A percentile compares a stretch with the other conserved stretches of the same genome.
phyloP scores from a whole-genome alignment of 371 early-diverging fungal species.

The Entomophthora muscae region DNA sequence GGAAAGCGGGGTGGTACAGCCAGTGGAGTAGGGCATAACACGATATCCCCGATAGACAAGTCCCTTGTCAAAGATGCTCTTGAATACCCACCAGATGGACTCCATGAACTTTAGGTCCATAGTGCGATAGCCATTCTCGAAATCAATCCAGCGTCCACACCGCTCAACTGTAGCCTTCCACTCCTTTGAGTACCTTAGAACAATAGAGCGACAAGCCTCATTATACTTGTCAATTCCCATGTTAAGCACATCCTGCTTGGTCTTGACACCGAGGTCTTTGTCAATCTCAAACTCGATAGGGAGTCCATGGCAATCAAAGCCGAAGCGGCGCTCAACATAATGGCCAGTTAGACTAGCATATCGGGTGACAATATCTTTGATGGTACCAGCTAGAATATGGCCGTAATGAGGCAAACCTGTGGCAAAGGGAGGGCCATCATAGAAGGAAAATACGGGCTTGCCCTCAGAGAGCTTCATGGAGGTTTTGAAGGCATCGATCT shows the following conservation, averaged over 20 bases:
- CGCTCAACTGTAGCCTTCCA: conserved; percentile 97
- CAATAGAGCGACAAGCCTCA: conserved; percentile 95
- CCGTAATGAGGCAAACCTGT: conserved; percentile 99
- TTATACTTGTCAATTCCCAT: conserved; percentile 99
- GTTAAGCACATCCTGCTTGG: conserved; percentile 78
- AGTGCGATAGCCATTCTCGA: conserved; percentile 99
- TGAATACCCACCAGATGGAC: conserved; percentile 99
- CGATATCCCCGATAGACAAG: conserved; percentile 95
- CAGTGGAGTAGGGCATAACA: conserved; percentile 99
- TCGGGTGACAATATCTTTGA: conserved; percentile 99
- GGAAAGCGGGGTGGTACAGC: conserved; percentile 90
- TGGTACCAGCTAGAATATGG: conserved; percentile 98
- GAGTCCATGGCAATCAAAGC: conserved; percentile 99
- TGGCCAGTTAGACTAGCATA: conserved; percentile 96
- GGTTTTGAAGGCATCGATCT: conserved; percentile 95
- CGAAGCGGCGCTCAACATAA: conserved; percentile 97
- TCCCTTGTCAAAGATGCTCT: conserved; percentile 89
- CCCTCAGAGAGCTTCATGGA: conserved; percentile 86
- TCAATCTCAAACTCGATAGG: conserved; percentile 99
- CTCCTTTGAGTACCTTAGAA: conserved; percentile 93
- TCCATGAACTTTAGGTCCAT: conserved; percentile 95
- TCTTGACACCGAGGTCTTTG: conserved; percentile 86
- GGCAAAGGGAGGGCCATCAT: conserved; percentile 99
- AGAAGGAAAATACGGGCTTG: conserved; percentile 79
- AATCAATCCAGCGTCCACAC: conserved; percentile 99